Base-by-base conservation (phyloP, 2,329 filamentous ascomycete genomes). In the Beauveria asiatica region DNA sequence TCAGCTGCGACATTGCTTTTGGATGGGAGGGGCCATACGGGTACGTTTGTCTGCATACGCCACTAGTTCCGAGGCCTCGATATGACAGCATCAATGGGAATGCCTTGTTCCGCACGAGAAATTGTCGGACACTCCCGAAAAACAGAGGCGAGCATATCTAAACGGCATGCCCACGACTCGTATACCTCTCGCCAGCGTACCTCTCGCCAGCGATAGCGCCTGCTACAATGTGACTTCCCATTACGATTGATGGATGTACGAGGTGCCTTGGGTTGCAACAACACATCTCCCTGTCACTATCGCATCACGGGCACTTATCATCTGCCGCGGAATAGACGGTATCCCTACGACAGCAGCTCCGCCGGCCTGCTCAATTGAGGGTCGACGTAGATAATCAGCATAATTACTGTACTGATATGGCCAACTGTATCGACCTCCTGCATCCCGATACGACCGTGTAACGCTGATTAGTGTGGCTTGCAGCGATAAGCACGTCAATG, bases 11-110 rank as follows among this genome's bases (percentile, higher is more conserved):
- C 25, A 21, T 5, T 42, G 21, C 30, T 56, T 42, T 39, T 46
- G 53, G 27, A 49, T 41, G 37, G n/a, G 48, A 52, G 56, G 56
- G 39, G 13, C 37, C 56, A 57, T 44, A 25, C 25, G 30, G 56
- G 46, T 37, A 42, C 56, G 46, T 58, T 58, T 50, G 56, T 51
- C 46, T 25, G 46, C 56, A 58, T 51, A 58, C 23, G 56, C 55
- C 55, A 50, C 55, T 16, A 4, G 16, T 5, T 17, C 19, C 37
- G 46, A 42, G 16, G 23, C 44, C 37, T 5, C 48, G 54, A 16
- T 17, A 16, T 41, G 44, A 23, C 44, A 21, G 21, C 27, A 21
- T 59, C 48, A 37, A 44, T 19, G 11, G 27, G 23, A n/a, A 39
- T 51, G 33, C 23, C 46, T 58, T 44, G 25, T 30, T n/a, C 46